Evolutionary conservation across 768 basidiomycete species (phyloP).

Genomic region (Russula virescens): DNA sequence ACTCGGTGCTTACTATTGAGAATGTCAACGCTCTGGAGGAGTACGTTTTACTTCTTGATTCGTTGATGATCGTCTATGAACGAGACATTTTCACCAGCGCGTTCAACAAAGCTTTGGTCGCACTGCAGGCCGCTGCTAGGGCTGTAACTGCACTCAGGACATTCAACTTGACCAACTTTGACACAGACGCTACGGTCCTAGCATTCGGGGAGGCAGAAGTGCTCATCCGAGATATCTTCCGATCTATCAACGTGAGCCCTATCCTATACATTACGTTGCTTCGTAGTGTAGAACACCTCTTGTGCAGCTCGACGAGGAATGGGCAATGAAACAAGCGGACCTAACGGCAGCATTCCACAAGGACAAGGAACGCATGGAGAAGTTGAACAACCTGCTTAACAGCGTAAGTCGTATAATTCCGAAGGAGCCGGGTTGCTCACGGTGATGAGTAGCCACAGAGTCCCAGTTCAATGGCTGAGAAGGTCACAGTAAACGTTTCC

Average conservation of each 20-base stretch:
- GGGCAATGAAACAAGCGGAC: neutral
- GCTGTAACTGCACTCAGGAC: neutral
- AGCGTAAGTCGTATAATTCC: neutral
- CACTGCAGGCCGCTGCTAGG: neutral
- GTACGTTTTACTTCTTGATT: constrained; percentile 2
- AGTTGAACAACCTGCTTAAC: neutral
- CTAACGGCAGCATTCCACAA: neutral
- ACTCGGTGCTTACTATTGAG: neutral
- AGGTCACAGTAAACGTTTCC: constrained; percentile 1
- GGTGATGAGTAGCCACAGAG: constrained; percentile 1
- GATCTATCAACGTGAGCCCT: neutral
- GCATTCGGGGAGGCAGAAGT: neutral
- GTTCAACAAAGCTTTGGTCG: neutral
- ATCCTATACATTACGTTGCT: neutral
- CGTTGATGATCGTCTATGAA: neutral
- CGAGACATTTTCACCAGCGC: neutral
- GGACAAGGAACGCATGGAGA: constrained; percentile 6
- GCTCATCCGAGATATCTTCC: neutral
- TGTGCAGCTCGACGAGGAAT: neutral
- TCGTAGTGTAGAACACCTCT: neutral
- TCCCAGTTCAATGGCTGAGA: neutral
- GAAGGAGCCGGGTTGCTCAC: neutral
- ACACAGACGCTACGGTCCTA: neutral
- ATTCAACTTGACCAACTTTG: neutral
- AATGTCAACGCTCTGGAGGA: constrained; percentile 5